Conservation (phyloP, 2,329 filamentous ascomycete genomes). For the Sporothrix schenckii region DNA sequence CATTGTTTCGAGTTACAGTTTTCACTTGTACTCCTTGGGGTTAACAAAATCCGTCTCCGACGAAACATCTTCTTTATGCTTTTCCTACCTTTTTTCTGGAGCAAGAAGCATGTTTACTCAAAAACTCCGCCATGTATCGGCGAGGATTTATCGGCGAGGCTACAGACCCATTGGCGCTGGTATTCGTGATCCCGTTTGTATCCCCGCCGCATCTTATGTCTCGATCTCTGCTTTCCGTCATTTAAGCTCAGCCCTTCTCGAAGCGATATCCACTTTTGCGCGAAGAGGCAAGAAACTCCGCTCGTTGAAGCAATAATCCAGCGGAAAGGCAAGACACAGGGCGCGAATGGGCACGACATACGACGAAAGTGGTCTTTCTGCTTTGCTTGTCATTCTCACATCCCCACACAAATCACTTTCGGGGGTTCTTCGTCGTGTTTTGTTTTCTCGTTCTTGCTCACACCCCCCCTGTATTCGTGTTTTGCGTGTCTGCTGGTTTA, state of each 20-base stretch:
- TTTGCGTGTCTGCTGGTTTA: neutral
- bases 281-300: conserved; percentile 20
- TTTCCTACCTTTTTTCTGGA: too few species aligned
- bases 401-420: neutral
- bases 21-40: too few species aligned
- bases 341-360: neutral
- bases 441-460: conserved; percentile 5
- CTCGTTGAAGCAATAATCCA: conserved; percentile 15
- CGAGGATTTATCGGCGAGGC: conserved; percentile 25
- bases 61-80: too few species aligned
- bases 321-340: conserved; percentile 2
- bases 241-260: neutral
- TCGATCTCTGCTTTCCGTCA: conserved; percentile 8
- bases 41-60: too few species aligned
- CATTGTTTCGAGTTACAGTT: too few species aligned
- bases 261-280: conserved; percentile 16
- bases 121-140: neutral
- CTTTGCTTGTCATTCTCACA: neutral
- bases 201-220: conserved; percentile 11
- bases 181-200: neutral
- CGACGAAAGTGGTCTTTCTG: neutral
- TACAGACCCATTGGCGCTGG: conserved; percentile 14
- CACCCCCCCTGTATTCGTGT: neutral
- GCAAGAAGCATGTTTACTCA: neutral
- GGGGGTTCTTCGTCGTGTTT: neutral